These are phyloP conservation scores for Quercus variabilis DNA, from an alignment of 306 rosid species.

Conservation along the genomic window DNA sequence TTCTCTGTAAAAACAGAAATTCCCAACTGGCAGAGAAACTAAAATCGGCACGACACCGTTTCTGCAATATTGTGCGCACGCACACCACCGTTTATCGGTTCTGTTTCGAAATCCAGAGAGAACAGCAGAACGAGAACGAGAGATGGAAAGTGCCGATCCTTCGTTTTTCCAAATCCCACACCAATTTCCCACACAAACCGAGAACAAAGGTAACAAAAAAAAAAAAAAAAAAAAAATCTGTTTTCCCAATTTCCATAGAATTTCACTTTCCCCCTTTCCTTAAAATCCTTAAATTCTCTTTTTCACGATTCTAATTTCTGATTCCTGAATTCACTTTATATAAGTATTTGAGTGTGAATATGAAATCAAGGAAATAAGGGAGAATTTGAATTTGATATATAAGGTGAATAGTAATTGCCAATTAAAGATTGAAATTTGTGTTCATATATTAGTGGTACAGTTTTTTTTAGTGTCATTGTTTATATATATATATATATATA, in stretches of 20 bases:
- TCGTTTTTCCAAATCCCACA: conserved; percentile 12
- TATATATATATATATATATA: no score
- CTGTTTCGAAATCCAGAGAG: no score
- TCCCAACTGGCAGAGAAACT: neutral
- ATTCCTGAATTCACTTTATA: neutral
- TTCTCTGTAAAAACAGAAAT: no score
- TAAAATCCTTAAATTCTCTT: neutral
- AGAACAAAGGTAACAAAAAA: neutral
- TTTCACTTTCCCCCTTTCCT: neutral
- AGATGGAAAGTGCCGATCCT: conserved; percentile 1
- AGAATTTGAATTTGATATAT: neutral
- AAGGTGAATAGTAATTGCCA: no score
- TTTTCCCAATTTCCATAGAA: neutral
- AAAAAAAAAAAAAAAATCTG: neutral
- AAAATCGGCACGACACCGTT: neutral
- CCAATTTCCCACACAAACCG: neutral
- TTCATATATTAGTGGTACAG: no score
- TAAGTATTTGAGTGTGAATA: neutral
- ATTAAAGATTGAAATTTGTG: no score
- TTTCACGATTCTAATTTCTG: neutral
- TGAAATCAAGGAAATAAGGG: neutral
- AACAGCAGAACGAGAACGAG: neutral
- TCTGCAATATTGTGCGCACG: neutral
- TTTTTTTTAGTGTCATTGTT: no score
- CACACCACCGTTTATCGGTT: neutral